These are phyloP conservation scores for Nectriaceae sp. DNA, from an alignment of 2,329 filamentous ascomycete genomes.

Conservation along the genomic window DNA sequence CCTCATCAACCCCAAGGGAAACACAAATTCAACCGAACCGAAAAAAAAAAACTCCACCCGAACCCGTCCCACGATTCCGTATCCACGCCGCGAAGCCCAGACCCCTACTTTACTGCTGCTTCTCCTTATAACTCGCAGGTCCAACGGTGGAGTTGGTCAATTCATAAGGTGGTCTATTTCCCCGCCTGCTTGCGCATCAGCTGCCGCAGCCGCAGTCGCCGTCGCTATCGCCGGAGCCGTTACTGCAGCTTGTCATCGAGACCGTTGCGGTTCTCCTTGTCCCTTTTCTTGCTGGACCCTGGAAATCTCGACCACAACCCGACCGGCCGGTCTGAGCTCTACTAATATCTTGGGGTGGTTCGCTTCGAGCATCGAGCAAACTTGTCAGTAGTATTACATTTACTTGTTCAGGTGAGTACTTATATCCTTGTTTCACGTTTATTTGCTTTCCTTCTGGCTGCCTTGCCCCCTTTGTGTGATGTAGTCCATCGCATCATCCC, in stretches of 20 bases:
- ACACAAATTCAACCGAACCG: too few species aligned
- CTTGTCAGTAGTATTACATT: too few species aligned
- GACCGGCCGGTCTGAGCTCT: too few species aligned
- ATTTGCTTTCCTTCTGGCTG: background rate
- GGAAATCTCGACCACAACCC: background rate
- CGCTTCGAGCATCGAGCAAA: too few species aligned
- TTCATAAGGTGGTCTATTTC: slow-evolving; percentile 4
- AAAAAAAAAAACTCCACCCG: background rate
- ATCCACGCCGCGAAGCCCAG: background rate
- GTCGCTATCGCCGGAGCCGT: slow-evolving; percentile 22
- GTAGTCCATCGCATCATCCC: background rate
- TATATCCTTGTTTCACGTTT: background rate
- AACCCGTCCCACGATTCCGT: background rate
- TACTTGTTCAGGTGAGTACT: background rate
- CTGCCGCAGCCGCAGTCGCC: slow-evolving; percentile 9
- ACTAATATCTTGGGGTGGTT: too few species aligned
- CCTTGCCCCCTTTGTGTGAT: slow-evolving; percentile 1
- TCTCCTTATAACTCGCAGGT: background rate
- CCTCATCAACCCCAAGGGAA: too few species aligned
- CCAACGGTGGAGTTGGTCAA: background rate
- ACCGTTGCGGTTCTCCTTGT: too few species aligned
- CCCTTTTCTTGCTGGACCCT: background rate
- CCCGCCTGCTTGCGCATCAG: slow-evolving; percentile 9
- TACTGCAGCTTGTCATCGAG: slow-evolving; percentile 15
- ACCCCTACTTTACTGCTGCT: background rate